Base-by-base conservation (phyloP, 2,329 filamentous ascomycete genomes). In the Thelonectria discophora region DNA sequence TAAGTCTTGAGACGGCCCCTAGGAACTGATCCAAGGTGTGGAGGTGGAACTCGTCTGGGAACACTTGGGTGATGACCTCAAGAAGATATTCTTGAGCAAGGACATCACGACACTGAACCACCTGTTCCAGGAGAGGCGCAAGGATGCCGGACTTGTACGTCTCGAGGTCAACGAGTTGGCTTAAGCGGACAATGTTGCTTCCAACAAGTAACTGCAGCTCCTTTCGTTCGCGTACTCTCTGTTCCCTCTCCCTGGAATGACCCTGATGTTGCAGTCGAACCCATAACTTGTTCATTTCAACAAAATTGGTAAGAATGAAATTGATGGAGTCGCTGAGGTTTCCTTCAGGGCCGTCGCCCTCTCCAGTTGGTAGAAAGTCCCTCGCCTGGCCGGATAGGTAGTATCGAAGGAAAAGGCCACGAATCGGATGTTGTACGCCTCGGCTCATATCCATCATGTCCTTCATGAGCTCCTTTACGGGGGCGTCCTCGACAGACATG, bases 361-460 rank as follows among this genome's bases (percentile, higher is more conserved):
- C 89, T 49, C 92, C 92, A 1, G 86, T 87, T 0, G 95, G 95
- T 53, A 99, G 83, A 75, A 88, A 88, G 77, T 99, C 95, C 72
- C 95, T 87, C 40, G 95, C 94, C 80, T 99, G 95, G 39, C 95
- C 94, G 21, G 93, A 95, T 53, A 99, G 86, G 75, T 97, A 99
- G 79, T 99, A 99, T 74, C 95, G 89, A 72, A 99, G 81, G 76
- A 99, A 99, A 57, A 99, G 84, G 17, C 95, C 95, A 60, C 95
- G 92, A 65, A 97, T 94, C 15, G 95, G 95, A 78, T 99, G 95
- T 75, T 99, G 95, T 20, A 99, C 94, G 58, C 95, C 95, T 65
- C 95, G 88, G 79, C 93, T 98, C 95, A 99, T 99, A 79, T 99
- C 95, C 95, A 99, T 99, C 95, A 99, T 99, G 78, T 99, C 95